Evolutionary conservation across 2,329 filamentous ascomycete species (phyloP).

Genomic region (Fusarium sarcochroum): DNA sequence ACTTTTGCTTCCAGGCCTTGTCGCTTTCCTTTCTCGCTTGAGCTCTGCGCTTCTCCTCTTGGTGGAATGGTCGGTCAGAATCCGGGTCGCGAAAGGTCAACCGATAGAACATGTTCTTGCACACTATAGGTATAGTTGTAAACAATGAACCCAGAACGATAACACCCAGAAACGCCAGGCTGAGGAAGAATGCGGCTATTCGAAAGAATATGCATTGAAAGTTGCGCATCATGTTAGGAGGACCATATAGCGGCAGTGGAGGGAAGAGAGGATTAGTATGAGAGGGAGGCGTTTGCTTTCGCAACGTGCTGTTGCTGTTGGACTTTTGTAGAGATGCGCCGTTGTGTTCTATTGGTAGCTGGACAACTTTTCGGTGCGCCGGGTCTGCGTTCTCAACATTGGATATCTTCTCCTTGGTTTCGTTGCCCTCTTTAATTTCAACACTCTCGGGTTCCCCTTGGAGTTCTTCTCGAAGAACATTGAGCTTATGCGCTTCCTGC

Average conservation of each 20-base stretch:
- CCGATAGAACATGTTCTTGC: slow-evolving; percentile 64
- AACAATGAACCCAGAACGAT: slow-evolving; percentile 83
- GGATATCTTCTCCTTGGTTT: slow-evolving; percentile 47
- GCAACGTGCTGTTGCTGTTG: slow-evolving; percentile 62
- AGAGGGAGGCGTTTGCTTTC: slow-evolving; percentile 70
- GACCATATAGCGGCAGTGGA: slow-evolving; percentile 84
- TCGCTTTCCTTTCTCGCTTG: slow-evolving; percentile 70
- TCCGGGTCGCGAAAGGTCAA: slow-evolving; percentile 73
- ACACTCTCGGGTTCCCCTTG: slow-evolving; percentile 48
- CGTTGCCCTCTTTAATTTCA: slow-evolving; percentile 46
- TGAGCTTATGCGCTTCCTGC: slow-evolving; percentile 78
- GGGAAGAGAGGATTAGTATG: slow-evolving; percentile 87
- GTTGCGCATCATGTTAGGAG: slow-evolving; percentile 75
- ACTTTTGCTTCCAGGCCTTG: slow-evolving; percentile 71
- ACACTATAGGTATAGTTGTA: slow-evolving; percentile 71
- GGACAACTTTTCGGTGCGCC: slow-evolving; percentile 43
- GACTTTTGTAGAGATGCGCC: slow-evolving; percentile 58
- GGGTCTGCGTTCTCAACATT: slow-evolving; percentile 52
- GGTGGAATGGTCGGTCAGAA: slow-evolving; percentile 74
- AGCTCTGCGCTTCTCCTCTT: slow-evolving; percentile 77
- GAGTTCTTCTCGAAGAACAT: slow-evolving; percentile 69
- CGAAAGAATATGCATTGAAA: slow-evolving; percentile 77
- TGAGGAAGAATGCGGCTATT: slow-evolving; percentile 79
- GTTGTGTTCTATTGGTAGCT: slow-evolving; percentile 49
- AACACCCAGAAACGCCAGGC: slow-evolving; percentile 80